Conservation (phyloP, 345 rosid genomes). For the Corchorus capsularis region DNA sequence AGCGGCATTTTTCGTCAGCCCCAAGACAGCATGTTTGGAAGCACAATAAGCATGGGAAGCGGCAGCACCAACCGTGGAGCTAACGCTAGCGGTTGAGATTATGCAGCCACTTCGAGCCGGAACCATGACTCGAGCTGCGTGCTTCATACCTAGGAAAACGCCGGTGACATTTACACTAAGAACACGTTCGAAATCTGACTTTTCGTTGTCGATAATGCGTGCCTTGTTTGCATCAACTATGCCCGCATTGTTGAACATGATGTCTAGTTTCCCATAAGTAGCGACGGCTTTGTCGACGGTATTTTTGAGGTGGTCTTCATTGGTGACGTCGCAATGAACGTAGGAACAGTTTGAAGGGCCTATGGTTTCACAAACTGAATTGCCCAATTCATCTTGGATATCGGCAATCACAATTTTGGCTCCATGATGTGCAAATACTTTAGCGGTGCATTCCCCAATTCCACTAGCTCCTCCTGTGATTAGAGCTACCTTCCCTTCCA, state of each 20-base stretch:
- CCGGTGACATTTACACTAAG: conserved; percentile 39
- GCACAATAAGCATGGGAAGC: conserved; percentile 47
- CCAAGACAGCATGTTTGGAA: conserved; percentile 28
- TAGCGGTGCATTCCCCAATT: conserved; percentile 24
- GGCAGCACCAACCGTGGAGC: conserved; percentile 21
- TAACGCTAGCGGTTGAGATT: conserved; percentile 38
- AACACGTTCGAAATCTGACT: conserved; percentile 45
- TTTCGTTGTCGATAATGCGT: conserved; percentile 41
- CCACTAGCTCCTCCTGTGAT: conserved; percentile 29
- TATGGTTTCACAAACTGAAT: conserved; percentile 7
- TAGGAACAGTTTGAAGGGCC: conserved; percentile 28
- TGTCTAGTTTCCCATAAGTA: conserved; percentile 43
- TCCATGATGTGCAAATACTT: conserved; percentile 29
- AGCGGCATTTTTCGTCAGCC: conserved; percentile 22
- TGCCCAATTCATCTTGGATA: conserved; percentile 34
- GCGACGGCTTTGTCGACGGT: conserved; percentile 36
- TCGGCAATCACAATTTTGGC: conserved; percentile 35
- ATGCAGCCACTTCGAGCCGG: conserved; percentile 38
- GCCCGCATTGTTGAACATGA: conserved; percentile 53
- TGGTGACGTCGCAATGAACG: conserved; percentile 30
- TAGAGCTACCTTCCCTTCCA: conserved; percentile 23
- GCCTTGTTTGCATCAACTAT: conserved; percentile 25
- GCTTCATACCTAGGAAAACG: conserved; percentile 48
- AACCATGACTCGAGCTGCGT: conserved; percentile 44
- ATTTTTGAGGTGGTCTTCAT: conserved; percentile 32